Percentiles rank a stretch among this genome's conserved stretches.
phyloP scores from a whole-genome alignment of 2,329 filamentous ascomycete species.

The Pseudogymnoascus destructans region DNA sequence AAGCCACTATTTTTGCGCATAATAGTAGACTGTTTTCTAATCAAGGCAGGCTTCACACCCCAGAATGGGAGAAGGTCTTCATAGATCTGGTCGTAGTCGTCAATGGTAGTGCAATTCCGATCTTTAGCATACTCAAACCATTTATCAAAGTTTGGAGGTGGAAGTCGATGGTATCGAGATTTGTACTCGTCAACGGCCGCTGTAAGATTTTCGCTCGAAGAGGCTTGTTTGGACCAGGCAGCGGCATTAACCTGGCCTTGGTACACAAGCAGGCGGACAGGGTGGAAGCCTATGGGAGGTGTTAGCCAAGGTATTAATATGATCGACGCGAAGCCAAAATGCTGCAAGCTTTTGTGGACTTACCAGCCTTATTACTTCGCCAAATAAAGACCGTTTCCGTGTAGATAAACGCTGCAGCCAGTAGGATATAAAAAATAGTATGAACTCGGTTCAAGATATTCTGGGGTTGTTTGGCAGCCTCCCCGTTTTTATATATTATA shows the following conservation, averaged over 20 bases:
- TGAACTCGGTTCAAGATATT: constrained; percentile 5
- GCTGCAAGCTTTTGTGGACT: background rate
- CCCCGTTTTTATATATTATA: constrained; percentile 2
- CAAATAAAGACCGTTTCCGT: background rate
- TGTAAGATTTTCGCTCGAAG: constrained; percentile 12
- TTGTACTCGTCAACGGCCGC: constrained; percentile 16
- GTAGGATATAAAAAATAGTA: background rate
- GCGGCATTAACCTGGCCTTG: constrained; percentile 7
- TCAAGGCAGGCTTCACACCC: constrained; percentile 20
- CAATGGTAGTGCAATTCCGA: constrained; percentile 21
- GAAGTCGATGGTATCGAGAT: constrained; percentile 14
- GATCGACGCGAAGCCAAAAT: background rate
- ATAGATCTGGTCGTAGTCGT: constrained; percentile 25
- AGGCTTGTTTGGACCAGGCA: constrained; percentile 15
- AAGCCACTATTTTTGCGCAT: constrained; percentile 19
- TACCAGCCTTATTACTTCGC: constrained; percentile 6
- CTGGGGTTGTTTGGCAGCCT: background rate
- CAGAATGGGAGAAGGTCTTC: constrained; percentile 25
- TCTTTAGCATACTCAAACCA: constrained; percentile 26
- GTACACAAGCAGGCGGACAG: constrained; percentile 14
- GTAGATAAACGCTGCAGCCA: background rate
- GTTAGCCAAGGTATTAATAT: background rate
- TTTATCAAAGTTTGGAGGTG: constrained; percentile 20
- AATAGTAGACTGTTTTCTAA: constrained; percentile 16
- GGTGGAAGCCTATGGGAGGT: constrained; percentile 10